Percentiles rank a stretch among this genome's conserved stretches.
These are phyloP conservation scores for Pyracantha coccinea DNA, from an alignment of 331 rosid species.

Conservation along the genomic window DNA sequence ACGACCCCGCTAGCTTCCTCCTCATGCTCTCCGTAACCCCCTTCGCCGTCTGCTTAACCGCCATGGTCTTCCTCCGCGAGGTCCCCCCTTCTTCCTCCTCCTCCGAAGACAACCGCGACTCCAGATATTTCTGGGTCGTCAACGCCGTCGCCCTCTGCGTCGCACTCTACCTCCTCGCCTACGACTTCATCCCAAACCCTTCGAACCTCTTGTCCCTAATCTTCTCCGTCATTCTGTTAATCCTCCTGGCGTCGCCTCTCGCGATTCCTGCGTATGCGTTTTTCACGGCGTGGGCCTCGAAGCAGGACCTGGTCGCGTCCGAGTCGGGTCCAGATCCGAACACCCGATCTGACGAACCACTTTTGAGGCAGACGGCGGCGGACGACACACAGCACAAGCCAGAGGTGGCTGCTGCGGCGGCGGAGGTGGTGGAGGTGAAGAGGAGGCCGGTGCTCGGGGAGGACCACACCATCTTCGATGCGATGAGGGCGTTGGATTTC, in stretches of 20 bases:
- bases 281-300: background rate
- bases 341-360: constrained; percentile 26
- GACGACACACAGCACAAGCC: background rate
- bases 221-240: constrained; percentile 36
- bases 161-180: constrained; percentile 54
- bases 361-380: constrained; percentile 15
- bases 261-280: constrained; percentile 43
- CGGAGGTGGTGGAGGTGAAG: background rate
- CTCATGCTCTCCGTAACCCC: constrained; percentile 65
- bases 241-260: constrained; percentile 61
- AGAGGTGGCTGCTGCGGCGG: background rate
- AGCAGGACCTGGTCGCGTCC: background rate
- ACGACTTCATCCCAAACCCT: constrained; percentile 48
- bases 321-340: constrained; percentile 15
- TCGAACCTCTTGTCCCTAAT: constrained; percentile 24
- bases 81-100: constrained; percentile 29
- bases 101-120: constrained; percentile 39
- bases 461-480: constrained; percentile 72
- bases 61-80: constrained; percentile 77
- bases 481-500: constrained; percentile 48
- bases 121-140: constrained; percentile 43
- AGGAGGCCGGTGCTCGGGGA: constrained; percentile 58
- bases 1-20: constrained; percentile 57
- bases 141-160: constrained; percentile 58
- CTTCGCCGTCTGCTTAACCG: constrained; percentile 56